These are phyloP conservation scores for Meyerozyma sp. DNA, from an alignment of 1,139 yeast genomes.

Conservation along the genomic window DNA sequence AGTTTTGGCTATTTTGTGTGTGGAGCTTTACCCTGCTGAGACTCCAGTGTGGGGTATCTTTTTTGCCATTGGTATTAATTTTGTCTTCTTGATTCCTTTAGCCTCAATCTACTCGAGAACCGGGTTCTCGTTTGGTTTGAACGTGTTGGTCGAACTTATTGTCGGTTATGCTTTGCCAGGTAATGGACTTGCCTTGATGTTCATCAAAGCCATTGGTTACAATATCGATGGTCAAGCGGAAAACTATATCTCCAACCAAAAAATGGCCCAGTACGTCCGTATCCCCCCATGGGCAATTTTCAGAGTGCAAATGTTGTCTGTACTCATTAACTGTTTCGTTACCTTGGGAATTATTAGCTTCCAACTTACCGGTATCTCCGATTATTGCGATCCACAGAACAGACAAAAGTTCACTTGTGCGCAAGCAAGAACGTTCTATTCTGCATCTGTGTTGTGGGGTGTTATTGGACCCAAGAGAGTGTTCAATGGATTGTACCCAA, in stretches of 20 bases:
- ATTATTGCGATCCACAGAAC: conserved; percentile 42
- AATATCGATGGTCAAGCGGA: conserved; percentile 63
- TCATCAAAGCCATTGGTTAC: conserved; percentile 53
- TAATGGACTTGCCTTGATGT: conserved; percentile 55
- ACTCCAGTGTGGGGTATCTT: conserved; percentile 57
- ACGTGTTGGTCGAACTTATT: conserved; percentile 55
- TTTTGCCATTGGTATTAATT: conserved; percentile 50
- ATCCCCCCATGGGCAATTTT: conserved; percentile 60
- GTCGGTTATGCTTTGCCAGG: conserved; percentile 63
- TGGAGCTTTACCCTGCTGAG: conserved; percentile 41
- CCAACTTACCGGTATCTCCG: conserved; percentile 41
- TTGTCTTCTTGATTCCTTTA: conserved; percentile 50
- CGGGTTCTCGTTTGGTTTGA: conserved; percentile 48
- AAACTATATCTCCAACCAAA: conserved; percentile 49
- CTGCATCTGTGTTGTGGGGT: conserved; percentile 59
- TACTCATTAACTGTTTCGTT: conserved; percentile 40
- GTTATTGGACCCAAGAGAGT: conserved; percentile 60
- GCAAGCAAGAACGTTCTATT: conserved; percentile 38
- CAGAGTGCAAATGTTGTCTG: conserved; percentile 50
- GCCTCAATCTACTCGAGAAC: conserved; percentile 47
- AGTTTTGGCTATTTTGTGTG: conserved; percentile 30
- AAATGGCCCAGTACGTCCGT: conserved; percentile 56
- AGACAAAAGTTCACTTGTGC: conserved; percentile 44
- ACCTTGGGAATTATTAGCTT: conserved; percentile 51
- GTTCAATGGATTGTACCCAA: conserved; percentile 45